Conservation (phyloP, 495 filamentous ascomycete species). For the Jackrogersella multiformis region DNA sequence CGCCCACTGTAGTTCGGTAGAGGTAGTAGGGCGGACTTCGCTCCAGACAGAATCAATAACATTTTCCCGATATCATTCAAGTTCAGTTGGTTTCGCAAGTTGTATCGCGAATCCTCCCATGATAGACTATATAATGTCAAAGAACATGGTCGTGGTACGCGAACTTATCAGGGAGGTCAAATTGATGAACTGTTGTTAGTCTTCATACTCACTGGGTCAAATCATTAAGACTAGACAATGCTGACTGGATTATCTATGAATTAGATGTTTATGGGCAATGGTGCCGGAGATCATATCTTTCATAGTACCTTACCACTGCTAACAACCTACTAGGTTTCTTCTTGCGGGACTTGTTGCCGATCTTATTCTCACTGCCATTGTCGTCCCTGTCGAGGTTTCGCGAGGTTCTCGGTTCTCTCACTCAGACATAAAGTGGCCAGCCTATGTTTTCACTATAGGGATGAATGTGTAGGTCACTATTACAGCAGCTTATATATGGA, state of each 20-base stretch:
- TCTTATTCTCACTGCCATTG: not conserved
- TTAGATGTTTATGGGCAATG: constrained; percentile 8
- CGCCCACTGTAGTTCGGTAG: too few relatives aligned
- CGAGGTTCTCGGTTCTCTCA: not conserved
- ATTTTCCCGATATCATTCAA: too few relatives aligned
- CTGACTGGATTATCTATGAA: not conserved
- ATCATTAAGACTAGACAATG: not conserved
- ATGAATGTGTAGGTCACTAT: not conserved
- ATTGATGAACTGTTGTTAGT: constrained; percentile 5
- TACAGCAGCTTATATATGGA: not conserved
- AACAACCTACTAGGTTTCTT: not conserved
- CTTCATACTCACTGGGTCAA: not conserved
- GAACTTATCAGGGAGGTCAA: not conserved
- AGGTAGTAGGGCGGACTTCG: too few relatives aligned
- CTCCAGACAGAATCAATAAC: too few relatives aligned
- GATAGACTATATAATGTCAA: not conserved
- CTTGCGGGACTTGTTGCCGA: not conserved
- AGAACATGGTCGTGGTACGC: not conserved
- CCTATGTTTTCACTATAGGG: not conserved
- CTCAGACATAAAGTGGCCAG: not conserved
- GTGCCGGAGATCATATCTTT: not conserved
- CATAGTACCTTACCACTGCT: not conserved
- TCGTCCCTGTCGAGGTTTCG: not conserved
- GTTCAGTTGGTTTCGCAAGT: too few relatives aligned
- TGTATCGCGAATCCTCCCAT: not conserved